A percentile compares a stretch with the other conserved stretches of the same genome.
These are phyloP conservation scores for Diaporthe vaccinii DNA, from an alignment of 2,329 filamentous ascomycete genomes.

Conservation along the genomic window DNA sequence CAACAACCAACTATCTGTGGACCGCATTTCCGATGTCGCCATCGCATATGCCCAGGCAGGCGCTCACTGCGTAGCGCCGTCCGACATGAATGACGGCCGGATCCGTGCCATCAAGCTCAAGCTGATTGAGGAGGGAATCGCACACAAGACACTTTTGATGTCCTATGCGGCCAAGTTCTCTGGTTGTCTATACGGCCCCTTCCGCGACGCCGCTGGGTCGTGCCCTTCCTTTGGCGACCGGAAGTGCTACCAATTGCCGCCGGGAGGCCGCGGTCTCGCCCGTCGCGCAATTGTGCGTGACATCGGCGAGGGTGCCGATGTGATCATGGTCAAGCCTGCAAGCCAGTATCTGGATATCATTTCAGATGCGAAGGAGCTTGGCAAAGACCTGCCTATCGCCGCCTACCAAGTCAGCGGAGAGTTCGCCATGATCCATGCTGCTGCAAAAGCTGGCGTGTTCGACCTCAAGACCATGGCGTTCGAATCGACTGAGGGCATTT, in stretches of 20 bases:
- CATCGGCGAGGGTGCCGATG: conserved; percentile 93
- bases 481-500: conserved; percentile 92
- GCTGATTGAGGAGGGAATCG: conserved; percentile 93
- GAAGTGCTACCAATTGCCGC: conserved; percentile 96
- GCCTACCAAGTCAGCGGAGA: conserved; percentile 98
- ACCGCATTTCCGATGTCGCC: conserved; percentile 97
- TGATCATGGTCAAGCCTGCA: conserved; percentile 99
- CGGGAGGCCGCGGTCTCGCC: conserved; percentile 90
- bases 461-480: conserved; percentile 95
- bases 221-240: conserved; percentile 93
- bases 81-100: conserved; percentile 98
- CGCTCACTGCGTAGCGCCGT: conserved; percentile 96
- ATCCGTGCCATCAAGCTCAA: conserved; percentile 98
- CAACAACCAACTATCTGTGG: conserved; percentile 93
- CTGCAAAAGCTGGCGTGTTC: conserved; percentile 95
- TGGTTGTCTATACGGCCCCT: conserved; percentile 95
- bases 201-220: conserved; percentile 95
- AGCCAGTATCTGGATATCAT: conserved; percentile 98
- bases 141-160: conserved; percentile 94
- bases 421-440: conserved; percentile 98
- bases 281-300: conserved; percentile 91
- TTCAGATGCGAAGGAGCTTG: conserved; percentile 94
- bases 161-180: conserved; percentile 99
- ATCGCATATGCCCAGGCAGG: conserved; percentile 95
- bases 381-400: conserved; percentile 90